Evolutionary conservation across 768 basidiomycete species (phyloP).

Genomic region (Phanerochaete carnosa): DNA sequence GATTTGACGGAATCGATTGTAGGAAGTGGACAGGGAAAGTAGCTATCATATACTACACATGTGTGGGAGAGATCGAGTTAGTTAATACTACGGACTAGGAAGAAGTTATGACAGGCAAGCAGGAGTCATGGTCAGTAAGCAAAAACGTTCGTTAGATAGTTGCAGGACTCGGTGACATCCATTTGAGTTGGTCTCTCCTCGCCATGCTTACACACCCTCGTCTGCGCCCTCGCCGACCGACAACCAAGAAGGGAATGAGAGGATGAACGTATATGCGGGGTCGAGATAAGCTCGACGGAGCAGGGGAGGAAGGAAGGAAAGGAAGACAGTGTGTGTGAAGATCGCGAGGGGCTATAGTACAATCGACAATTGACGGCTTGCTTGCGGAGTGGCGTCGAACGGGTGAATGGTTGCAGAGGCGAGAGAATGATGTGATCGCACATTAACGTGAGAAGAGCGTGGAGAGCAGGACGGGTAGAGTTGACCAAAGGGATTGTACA

Average conservation of each 20-base stretch:
- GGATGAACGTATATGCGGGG: not conserved
- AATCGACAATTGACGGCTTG: not conserved
- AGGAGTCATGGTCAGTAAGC: not conserved
- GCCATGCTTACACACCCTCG: not conserved
- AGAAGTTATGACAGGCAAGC: not conserved
- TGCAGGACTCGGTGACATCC: not conserved
- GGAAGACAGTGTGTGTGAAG: not conserved
- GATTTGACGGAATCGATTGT: not conserved
- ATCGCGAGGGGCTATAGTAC: not conserved
- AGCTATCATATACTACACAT: conserved; percentile 1
- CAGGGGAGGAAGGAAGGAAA: not conserved
- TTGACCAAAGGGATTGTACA: not conserved
- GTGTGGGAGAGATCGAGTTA: not conserved
- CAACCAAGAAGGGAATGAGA: not conserved
- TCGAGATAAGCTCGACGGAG: not conserved
- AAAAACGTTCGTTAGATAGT: not conserved
- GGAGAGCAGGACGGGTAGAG: not conserved
- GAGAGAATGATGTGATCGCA: not conserved
- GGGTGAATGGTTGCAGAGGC: not conserved
- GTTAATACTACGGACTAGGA: not conserved
- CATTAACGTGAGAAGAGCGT: not conserved
- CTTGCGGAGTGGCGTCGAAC: not conserved
- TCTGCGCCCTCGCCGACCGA: not conserved
- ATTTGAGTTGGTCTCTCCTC: not conserved
- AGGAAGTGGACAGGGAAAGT: not conserved